Evolutionary conservation across 2,329 filamentous ascomycete genomes (phyloP).

Genomic region (Cladophialophora chaetospira): DNA sequence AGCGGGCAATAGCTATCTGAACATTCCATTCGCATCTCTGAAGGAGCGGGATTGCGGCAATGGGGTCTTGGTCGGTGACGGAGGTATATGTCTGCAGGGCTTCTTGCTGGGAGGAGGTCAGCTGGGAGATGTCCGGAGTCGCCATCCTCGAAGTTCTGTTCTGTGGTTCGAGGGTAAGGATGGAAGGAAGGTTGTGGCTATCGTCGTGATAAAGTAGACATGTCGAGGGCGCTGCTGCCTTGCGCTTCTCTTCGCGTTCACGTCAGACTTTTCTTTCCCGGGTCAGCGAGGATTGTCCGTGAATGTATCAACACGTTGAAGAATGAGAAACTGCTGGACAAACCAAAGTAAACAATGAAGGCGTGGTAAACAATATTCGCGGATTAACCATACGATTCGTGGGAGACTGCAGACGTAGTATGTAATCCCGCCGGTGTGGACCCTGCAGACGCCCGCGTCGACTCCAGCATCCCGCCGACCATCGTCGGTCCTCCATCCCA

Average conservation of each 20-base stretch:
- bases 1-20: constrained; percentile 94
- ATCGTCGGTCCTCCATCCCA: constrained; percentile 2
- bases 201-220: constrained; percentile 7
- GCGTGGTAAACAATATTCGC: not conserved
- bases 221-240: constrained; percentile 12
- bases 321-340: too few species aligned
- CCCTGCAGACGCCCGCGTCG: not conserved
- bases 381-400: constrained; percentile 1
- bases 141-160: constrained; percentile 39
- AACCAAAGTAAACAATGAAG: too few species aligned
- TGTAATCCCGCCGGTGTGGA: not conserved
- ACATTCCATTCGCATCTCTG: constrained; percentile 95
- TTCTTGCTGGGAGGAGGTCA: constrained; percentile 76
- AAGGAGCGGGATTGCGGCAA: constrained; percentile 76
- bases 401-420: not conserved
- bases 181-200: constrained; percentile 3
- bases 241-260: constrained; percentile 7
- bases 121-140: constrained; percentile 61
- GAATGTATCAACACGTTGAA: too few species aligned
- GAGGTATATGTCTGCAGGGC: constrained; percentile 85
- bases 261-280: too few species aligned
- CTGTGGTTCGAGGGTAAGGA: constrained; percentile 5
- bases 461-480: constrained; percentile 2
- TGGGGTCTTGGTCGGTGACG: constrained; percentile 79
- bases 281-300: too few species aligned